phyloP scores from a whole-genome alignment of 2,329 filamentous ascomycete species.

The Colletotrichum tanaceti region DNA sequence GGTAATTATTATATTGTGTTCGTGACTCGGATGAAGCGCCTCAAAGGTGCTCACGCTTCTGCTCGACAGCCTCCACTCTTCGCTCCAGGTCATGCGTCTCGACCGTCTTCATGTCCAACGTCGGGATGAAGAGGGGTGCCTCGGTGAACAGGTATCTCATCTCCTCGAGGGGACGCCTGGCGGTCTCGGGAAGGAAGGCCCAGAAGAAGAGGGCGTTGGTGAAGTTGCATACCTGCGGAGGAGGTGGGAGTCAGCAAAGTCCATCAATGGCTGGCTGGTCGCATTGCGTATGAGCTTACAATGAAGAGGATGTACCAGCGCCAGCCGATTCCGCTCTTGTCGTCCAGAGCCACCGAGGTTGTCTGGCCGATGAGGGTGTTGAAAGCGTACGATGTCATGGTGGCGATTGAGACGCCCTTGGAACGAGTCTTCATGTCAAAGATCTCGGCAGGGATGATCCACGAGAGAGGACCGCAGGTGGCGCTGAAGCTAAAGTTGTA shows the following conservation, averaged over 20 bases:
- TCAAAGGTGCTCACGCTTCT: slow-evolving; percentile 54
- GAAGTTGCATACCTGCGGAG: slow-evolving; percentile 69
- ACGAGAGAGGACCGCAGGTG: slow-evolving; percentile 74
- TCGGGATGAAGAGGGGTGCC: slow-evolving; percentile 71
- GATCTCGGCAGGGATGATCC: slow-evolving; percentile 75
- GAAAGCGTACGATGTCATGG: slow-evolving; percentile 79
- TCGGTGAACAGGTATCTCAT: slow-evolving; percentile 76
- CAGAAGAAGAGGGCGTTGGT: slow-evolving; percentile 65
- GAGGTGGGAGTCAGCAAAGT: not conserved
- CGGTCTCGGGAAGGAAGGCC: slow-evolving; percentile 74
- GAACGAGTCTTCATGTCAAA: slow-evolving; percentile 81
- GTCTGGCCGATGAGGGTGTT: slow-evolving; percentile 81
- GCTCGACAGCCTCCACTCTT: slow-evolving; percentile 66
- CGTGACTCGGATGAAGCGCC: not conserved
- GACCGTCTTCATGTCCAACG: slow-evolving; percentile 61
- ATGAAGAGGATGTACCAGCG: slow-evolving; percentile 61
- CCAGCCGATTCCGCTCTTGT: slow-evolving; percentile 57
- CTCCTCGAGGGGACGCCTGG: slow-evolving; percentile 72
- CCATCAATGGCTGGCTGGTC: too few species aligned
- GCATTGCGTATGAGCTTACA: slow-evolving; percentile 42
- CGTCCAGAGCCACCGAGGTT: slow-evolving; percentile 65
- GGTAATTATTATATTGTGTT: slow-evolving; percentile 5
- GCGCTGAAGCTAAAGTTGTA: slow-evolving; percentile 83
- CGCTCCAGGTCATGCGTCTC: slow-evolving; percentile 66
- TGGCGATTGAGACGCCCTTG: slow-evolving; percentile 80